phyloP scores from a whole-genome alignment of 2,329 filamentous ascomycete species.

The Byssochlamys sp. region DNA sequence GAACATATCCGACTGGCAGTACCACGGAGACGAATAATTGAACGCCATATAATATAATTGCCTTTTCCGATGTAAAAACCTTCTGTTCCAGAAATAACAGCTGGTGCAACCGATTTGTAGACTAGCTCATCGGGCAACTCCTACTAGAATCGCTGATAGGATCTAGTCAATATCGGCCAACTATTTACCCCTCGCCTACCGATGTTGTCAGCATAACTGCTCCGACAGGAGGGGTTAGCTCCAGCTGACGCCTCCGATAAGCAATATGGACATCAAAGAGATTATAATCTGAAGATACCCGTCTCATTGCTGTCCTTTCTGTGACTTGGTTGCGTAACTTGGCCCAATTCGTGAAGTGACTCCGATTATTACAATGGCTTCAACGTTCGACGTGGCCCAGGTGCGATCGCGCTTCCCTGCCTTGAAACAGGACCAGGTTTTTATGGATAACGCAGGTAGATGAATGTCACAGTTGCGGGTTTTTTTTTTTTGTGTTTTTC shows the following conservation, averaged over 20 bases:
- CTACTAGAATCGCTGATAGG: background rate
- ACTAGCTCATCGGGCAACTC: background rate
- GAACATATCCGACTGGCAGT: no score
- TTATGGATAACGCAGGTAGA: constrained; percentile 58
- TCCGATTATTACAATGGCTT: constrained; percentile 10
- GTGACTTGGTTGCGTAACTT: background rate
- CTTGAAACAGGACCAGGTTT: constrained; percentile 57
- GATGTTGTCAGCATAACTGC: background rate
- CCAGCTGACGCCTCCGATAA: background rate
- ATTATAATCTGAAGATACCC: background rate
- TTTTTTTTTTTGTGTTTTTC: background rate
- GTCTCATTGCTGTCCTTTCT: background rate
- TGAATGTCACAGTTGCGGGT: background rate
- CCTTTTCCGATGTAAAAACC: background rate
- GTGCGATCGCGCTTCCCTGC: constrained; percentile 59
- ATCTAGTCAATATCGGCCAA: background rate
- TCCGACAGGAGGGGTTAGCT: background rate
- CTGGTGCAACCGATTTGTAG: background rate
- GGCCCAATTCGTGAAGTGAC: background rate
- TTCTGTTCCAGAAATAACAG: background rate
- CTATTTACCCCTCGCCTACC: background rate
- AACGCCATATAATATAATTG: no score
- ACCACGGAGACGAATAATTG: no score
- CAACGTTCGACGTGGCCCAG: constrained; percentile 45
- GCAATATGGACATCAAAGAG: background rate